A percentile compares a stretch with the other conserved stretches of the same genome.
phyloP scores from a whole-genome alignment of 2,329 filamentous ascomycete species.

The Fusarium sp. region DNA sequence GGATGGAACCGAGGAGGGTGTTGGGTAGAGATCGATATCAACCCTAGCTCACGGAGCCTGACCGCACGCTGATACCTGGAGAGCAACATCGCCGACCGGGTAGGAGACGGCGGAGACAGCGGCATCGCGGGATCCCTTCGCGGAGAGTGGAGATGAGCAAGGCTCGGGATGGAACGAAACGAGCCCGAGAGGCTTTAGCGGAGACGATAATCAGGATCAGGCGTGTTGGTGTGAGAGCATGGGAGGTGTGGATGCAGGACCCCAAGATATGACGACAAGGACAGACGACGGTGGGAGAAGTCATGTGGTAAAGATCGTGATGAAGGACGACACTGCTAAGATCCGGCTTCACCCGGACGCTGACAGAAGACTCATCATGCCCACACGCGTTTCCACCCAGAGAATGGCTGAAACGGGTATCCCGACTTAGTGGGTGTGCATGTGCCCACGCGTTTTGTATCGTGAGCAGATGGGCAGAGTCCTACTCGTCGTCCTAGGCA shows the following conservation, averaged over 20 bases:
- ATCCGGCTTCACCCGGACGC: constrained; percentile 34
- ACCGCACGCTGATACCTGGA: constrained; percentile 3
- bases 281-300: constrained; percentile 21
- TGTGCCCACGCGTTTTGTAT: background rate
- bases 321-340: constrained; percentile 21
- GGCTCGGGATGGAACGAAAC: constrained; percentile 35
- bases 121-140: constrained; percentile 28
- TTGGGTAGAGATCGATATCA: constrained; percentile 17
- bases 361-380: constrained; percentile 8
- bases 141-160: constrained; percentile 31
- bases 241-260: constrained; percentile 16
- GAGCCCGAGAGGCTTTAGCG: constrained; percentile 20
- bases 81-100: constrained; percentile 1
- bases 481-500: constrained; percentile 5
- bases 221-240: constrained; percentile 13
- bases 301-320: constrained; percentile 42
- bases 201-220: constrained; percentile 3
- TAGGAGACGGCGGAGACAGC: constrained; percentile 28
- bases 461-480: background rate
- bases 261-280: constrained; percentile 22
- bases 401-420: constrained; percentile 9
- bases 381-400: background rate
- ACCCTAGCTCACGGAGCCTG: constrained; percentile 22
- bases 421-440: background rate
- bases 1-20: constrained; percentile 16